Percentiles rank a stretch among this genome's conserved stretches.
These are phyloP conservation scores for Helianthus annuus DNA, from an alignment of 129 eudicot genomes.

Conservation along the genomic window HanXRQr2.0-SUNRISE NC_035438.2:8681585-8682084, in stretches of 20 bases:
- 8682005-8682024: neutral
- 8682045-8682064: slow-evolving; percentile 67
- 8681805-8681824: too few species aligned
- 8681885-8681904: too few species aligned
- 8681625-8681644: slow-evolving; percentile 73
- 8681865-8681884: too few species aligned
- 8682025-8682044: neutral
- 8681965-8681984: too few species aligned
- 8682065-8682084: slow-evolving; percentile 94
- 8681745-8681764: neutral
- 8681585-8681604: slow-evolving; percentile 82
- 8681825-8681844: too few species aligned
- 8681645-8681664: slow-evolving; percentile 61
- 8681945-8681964: too few species aligned
- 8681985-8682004: neutral
- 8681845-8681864: too few species aligned
- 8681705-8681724: slow-evolving; percentile 74
- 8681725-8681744: slow-evolving; percentile 47
- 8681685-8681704: slow-evolving; percentile 65
- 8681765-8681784: neutral
- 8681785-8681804: too few species aligned
- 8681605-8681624: slow-evolving; percentile 68
- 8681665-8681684: slow-evolving; percentile 54
- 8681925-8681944: too few species aligned
- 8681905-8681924: too few species aligned